Base-by-base conservation (phyloP, 2,329 filamentous ascomycete species). In the Apiospora saccharicola region DNA sequence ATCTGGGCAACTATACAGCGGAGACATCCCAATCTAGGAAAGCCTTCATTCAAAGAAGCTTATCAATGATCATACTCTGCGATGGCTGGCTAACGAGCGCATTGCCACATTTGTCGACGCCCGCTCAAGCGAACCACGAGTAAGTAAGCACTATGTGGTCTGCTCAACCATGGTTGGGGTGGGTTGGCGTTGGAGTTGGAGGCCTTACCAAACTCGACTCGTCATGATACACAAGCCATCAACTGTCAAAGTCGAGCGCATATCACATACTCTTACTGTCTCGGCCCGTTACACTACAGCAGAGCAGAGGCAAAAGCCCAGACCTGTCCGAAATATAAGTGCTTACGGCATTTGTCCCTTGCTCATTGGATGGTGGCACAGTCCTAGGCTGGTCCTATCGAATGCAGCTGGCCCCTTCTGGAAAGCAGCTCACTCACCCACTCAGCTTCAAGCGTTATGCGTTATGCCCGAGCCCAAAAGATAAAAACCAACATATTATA, bases 281-380 rank as follows among this genome's bases (percentile, higher is more conserved):
- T 64, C 57, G 57, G 57, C 22, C 57, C 57, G 34, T 64, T 24
- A 64, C 57, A 64, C 53, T 19, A 61, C 53, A 37, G 26, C 53
- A 51, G 16, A 57, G 14, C 26, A 64, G 30, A 22, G 57, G 47
- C 34, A n/a, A 22, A 41, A 30, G 57, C 57, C 34, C 57, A 61
- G 30, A 22, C 30, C 34, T 41, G 19, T 13, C 57, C 57, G 57
- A 41, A 64, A 41, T n/a, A 41, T 41, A 64, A 64, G 57, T 64
- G 57, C 57, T 64, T 41, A 64, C 57, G 34, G 57, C 57, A 64
- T 64, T 30, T 41, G 34, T 24, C 57, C 34, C 57, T 64, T 64
- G 34, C 57, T 64, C 30, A 64, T 64, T 64, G 57, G 57, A 34
- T 64, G 57, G 57, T 64, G 19, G 34, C 34, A 64, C 34, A 14